Evolutionary conservation across 163 green algal genomes (phyloP), one percentile per base, ranked within the genome.

Genomic region (Volvox carteri): DNA sequence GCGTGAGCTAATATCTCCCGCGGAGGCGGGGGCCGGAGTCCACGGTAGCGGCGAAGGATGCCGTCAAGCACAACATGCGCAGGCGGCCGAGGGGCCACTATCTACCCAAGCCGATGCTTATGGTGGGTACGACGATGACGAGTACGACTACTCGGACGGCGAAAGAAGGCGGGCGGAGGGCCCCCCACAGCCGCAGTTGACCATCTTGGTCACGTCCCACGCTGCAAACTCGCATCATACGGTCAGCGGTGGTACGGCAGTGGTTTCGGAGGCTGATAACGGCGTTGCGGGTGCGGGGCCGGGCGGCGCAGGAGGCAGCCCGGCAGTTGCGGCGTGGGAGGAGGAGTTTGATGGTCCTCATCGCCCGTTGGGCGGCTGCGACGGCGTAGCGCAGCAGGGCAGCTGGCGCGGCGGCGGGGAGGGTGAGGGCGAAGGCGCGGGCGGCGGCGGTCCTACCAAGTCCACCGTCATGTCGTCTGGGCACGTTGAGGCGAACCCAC

Each of bases 211-310:
- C 35, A 88, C 83, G 35, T 88, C 83, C 9, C 83, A 88, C 42
- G 83, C 83, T 5, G 83, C 83, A 14, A 88, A 88, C 68, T 88
- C 83, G 0, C 83, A 88, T 50, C 83, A 88, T 37, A 88, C 83
- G 18, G 83, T 88, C 46, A 88, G 83, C 25, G 83, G 83, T 37
- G 83, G 83, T 37, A 75, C 83, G 12, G 83, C 83, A 9, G 83
- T 88, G 16, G 83, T 88, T 46, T 83, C 68, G 9, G 83, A 88
- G 48, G 83, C 83, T 6, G 83, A 88, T 37, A 88, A 88, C 50
- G 68, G 83, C 50, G 11, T 21, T 35, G 44, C 35, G 4, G 68
- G 23, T 41, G 54, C 2, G 12, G 62, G 65, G 7, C 44, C 16
- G 4, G 44, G 37, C 35, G 46, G 81, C 83, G 83, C 4, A 18